Percentiles rank a stretch among this genome's conserved stretches.
phyloP scores from a whole-genome alignment of 345 rosid species.

The Kandelia obovata region DNA sequence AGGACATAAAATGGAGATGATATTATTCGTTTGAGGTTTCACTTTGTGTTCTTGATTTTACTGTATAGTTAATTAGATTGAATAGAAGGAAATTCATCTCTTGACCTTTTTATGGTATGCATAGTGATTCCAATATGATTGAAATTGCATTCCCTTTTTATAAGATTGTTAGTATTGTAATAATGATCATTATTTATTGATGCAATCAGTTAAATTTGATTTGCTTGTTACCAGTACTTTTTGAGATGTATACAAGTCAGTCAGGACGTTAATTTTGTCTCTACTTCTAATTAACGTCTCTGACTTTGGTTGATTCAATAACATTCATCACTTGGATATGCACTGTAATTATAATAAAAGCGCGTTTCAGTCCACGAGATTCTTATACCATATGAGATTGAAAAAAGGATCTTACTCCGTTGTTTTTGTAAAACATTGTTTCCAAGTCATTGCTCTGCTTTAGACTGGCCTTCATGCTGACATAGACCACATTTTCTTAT shows the following conservation, averaged over 20 bases:
- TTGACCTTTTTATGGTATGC: not conserved
- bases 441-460: not conserved
- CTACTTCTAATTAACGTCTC: not conserved
- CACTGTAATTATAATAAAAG: not conserved
- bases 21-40: not conserved
- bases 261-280: no score
- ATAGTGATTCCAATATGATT: not conserved
- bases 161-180: not conserved
- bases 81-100: not conserved
- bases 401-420: not conserved
- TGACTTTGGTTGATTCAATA: not conserved
- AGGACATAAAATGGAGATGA: not conserved
- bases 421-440: not conserved
- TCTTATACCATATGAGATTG: not conserved
- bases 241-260: no score
- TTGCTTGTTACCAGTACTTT: no score
- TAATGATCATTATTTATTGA: not conserved
- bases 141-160: not conserved
- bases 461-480: not conserved
- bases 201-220: not conserved
- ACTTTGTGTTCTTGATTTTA: not conserved
- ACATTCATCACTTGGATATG: slow-evolving; percentile 6
- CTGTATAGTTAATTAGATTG: not conserved
- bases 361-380: no score
- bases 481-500: not conserved